A percentile compares a stretch with the other conserved stretches of the same genome.
Evolutionary conservation across 768 basidiomycete species (phyloP).

Genomic region (Termitomyces titanicus): DNA sequence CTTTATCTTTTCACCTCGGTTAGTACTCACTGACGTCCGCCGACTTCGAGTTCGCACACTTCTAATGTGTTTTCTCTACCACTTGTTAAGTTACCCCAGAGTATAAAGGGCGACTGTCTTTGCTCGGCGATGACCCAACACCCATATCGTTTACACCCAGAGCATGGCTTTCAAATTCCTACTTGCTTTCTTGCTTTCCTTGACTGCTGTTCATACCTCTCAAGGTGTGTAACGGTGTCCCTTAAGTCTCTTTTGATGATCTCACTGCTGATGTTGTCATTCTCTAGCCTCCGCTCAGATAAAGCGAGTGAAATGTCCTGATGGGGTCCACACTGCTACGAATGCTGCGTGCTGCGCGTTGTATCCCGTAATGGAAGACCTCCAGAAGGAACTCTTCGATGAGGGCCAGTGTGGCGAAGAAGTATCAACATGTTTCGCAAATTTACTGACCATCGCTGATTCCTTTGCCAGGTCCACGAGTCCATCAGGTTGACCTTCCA

Average conservation of each 20-base stretch:
- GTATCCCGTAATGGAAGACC: neutral
- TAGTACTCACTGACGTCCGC: too few species aligned
- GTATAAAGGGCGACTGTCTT: neutral
- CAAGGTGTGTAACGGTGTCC: neutral
- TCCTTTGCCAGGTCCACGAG: neutral
- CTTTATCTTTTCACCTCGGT: neutral
- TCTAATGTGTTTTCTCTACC: neutral
- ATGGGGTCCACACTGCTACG: neutral
- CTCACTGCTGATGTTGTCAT: neutral
- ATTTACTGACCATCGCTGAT: neutral
- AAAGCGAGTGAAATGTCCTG: neutral
- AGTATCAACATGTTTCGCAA: neutral
- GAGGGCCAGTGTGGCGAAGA: neutral
- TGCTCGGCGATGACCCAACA: neutral
- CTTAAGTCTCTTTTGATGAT: neutral
- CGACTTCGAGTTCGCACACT: neutral
- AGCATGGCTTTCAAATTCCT: neutral
- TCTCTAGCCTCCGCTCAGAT: neutral
- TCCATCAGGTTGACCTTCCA: neutral
- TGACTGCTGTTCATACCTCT: neutral
- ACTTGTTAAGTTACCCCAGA: neutral
- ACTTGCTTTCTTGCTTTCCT: neutral
- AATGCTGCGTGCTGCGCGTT: neutral
- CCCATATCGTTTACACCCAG: neutral
- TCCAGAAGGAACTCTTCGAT: neutral